Conservation (phyloP, 78 protist genomes). For the Planoprotostelium fungivorum region DNA sequence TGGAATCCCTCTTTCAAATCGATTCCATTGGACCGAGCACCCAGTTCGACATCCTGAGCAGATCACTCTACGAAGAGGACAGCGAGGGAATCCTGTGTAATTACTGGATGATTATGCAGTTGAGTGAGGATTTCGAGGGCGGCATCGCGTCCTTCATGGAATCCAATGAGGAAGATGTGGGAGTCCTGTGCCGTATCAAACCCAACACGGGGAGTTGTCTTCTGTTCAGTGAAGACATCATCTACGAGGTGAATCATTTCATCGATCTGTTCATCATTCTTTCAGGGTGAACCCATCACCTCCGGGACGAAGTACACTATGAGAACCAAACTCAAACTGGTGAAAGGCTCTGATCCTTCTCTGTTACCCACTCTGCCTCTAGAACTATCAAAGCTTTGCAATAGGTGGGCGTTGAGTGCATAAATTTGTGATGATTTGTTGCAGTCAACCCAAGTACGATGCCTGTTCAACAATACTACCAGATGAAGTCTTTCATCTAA, state of each 20-base stretch:
- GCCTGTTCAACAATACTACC: background rate
- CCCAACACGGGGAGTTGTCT: background rate
- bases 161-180: background rate
- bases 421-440: too few relatives aligned
- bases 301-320: background rate
- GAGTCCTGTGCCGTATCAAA: background rate
- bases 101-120: background rate
- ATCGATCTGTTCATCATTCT: background rate
- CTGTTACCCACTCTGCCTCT: too few relatives aligned
- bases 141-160: background rate
- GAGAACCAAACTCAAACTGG: background rate
- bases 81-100: background rate
- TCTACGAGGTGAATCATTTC: background rate
- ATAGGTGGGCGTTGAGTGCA: too few relatives aligned
- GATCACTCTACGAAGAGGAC: background rate
- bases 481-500: background rate
- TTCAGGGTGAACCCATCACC: background rate
- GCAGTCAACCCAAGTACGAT: too few relatives aligned
- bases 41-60: background rate
- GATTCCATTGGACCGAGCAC: background rate
- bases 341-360: background rate
- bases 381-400: too few relatives aligned
- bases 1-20: background rate
- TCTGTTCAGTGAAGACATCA: background rate
- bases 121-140: background rate